Percentiles rank a stretch among this genome's conserved stretches.
These are phyloP conservation scores for Udeniomyces megalosporus DNA, from an alignment of 768 basidiomycete species.

Conservation along the genomic window DNA sequence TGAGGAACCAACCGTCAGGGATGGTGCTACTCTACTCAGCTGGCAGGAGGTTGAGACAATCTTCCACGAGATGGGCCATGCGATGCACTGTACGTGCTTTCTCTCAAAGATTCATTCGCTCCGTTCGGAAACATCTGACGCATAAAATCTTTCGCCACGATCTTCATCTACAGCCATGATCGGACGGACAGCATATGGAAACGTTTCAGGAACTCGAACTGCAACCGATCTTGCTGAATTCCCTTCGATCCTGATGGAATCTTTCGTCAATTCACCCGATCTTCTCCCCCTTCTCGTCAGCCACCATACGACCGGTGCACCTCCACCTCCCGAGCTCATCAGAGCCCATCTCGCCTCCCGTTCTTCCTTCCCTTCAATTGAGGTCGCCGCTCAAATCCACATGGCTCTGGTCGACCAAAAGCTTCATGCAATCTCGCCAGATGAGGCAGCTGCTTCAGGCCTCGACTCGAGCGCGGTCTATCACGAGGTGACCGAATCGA, in stretches of 20 bases:
- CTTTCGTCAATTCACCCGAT: slow-evolving; percentile 69
- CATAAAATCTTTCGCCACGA: too few relatives aligned
- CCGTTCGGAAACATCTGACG: too few relatives aligned
- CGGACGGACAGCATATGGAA: slow-evolving; percentile 90
- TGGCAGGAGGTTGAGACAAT: slow-evolving; percentile 91
- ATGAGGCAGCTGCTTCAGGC: slow-evolving; percentile 34
- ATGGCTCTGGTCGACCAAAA: slow-evolving; percentile 76
- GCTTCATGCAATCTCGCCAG: slow-evolving; percentile 55
- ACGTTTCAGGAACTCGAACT: slow-evolving; percentile 91
- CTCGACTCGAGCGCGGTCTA: slow-evolving; percentile 64
- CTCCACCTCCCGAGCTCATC: slow-evolving; percentile 29
- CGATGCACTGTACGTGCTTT: slow-evolving; percentile 94
- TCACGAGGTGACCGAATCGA: slow-evolving; percentile 36
- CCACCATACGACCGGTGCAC: slow-evolving; percentile 30
- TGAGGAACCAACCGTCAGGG: slow-evolving; percentile 41
- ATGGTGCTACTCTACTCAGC: slow-evolving; percentile 55
- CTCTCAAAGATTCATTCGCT: too few relatives aligned
- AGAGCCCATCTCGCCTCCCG: slow-evolving; percentile 23
- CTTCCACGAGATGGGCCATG: slow-evolving; percentile 99
- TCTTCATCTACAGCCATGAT: slow-evolving; percentile 80
- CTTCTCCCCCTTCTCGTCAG: slow-evolving; percentile 53
- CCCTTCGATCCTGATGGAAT: slow-evolving; percentile 97
- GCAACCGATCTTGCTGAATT: slow-evolving; percentile 97
- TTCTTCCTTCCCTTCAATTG: slow-evolving; percentile 40
- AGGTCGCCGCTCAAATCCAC: slow-evolving; percentile 78